These are phyloP conservation scores for Begonia loranthoides DNA, from an alignment of 306 rosid genomes.

Conservation along the genomic window DNA sequence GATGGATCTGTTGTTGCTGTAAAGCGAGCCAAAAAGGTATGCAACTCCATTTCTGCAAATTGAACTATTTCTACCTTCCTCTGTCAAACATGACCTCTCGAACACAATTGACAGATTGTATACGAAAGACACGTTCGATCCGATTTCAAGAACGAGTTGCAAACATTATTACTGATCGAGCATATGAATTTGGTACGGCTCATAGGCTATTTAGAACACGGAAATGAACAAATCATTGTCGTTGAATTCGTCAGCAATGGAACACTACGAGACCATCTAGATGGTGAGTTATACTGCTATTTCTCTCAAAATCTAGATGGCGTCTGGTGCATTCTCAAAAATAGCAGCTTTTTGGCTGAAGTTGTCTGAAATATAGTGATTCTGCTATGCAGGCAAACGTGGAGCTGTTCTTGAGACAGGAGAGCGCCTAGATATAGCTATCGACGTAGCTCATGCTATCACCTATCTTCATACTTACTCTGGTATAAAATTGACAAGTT, in stretches of 20 bases:
- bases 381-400: slow-evolving; percentile 38
- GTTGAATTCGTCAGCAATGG: slow-evolving; percentile 94
- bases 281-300: slow-evolving; percentile 46
- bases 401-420: slow-evolving; percentile 61
- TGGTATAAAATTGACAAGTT: slow-evolving; percentile 26
- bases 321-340: too few species aligned
- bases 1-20: slow-evolving; percentile 66
- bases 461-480: slow-evolving; percentile 96
- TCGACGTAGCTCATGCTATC: slow-evolving; percentile 91
- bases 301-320: not conserved
- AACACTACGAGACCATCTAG: slow-evolving; percentile 85
- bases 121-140: slow-evolving; percentile 65
- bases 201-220: slow-evolving; percentile 62
- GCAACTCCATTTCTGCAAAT: not conserved
- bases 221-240: slow-evolving; percentile 59
- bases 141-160: slow-evolving; percentile 86
- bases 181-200: slow-evolving; percentile 80
- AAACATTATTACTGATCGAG: slow-evolving; percentile 62
- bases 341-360: not conserved
- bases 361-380: slow-evolving; percentile 2
- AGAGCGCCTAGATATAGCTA: slow-evolving; percentile 72
- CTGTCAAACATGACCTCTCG: not conserved
- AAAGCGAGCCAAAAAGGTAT: slow-evolving; percentile 94
- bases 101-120: slow-evolving; percentile 32
- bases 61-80: not conserved